phyloP scores from a whole-genome alignment of 352 stramenopile genomes.

The Globisporangium nodosum region DNA sequence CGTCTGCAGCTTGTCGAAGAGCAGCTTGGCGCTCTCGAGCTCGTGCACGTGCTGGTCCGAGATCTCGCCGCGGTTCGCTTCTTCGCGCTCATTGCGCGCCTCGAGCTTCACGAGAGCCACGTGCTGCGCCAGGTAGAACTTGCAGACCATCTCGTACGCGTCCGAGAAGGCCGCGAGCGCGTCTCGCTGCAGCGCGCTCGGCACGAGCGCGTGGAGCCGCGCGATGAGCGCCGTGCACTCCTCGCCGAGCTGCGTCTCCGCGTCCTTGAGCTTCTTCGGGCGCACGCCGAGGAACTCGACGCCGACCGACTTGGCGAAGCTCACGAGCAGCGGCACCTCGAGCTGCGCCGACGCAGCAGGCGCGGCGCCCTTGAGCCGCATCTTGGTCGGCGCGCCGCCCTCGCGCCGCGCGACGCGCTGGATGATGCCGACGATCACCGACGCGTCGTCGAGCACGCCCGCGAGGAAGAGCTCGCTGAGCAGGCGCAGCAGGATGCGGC shows the following conservation, averaged over 20 bases:
- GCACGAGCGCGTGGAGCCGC: constrained; percentile 45
- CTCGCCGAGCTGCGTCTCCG: constrained; percentile 27
- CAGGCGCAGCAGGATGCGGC: constrained; percentile 69
- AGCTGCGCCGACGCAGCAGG: constrained; percentile 34
- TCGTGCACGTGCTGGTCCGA: constrained; percentile 69
- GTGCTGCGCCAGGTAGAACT: constrained; percentile 90
- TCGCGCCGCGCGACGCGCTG: constrained; percentile 60
- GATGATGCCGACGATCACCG: constrained; percentile 75
- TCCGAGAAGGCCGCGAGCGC: constrained; percentile 82
- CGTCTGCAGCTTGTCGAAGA: constrained; percentile 85
- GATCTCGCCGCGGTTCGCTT: constrained; percentile 77
- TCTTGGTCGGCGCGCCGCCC: constrained; percentile 31
- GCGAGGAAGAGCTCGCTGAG: constrained; percentile 81
- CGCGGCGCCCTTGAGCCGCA: constrained; percentile 29
- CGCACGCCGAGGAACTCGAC: constrained; percentile 83
- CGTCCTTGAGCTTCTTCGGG: constrained; percentile 60
- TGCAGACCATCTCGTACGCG: constrained; percentile 85
- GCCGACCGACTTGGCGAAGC: constrained; percentile 91
- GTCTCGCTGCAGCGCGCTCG: constrained; percentile 48
- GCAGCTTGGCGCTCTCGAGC: constrained; percentile 59
- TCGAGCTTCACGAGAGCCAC: constrained; percentile 88
- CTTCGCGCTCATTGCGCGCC: constrained; percentile 90
- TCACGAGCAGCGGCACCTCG: constrained; percentile 92
- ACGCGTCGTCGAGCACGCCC: constrained; percentile 71
- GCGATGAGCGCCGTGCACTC: constrained; percentile 37